Evolutionary conservation across 176 grass and related monocot species (phyloP), one percentile per base, ranked within the genome.

Genomic region (Carex cristatella): DNA sequence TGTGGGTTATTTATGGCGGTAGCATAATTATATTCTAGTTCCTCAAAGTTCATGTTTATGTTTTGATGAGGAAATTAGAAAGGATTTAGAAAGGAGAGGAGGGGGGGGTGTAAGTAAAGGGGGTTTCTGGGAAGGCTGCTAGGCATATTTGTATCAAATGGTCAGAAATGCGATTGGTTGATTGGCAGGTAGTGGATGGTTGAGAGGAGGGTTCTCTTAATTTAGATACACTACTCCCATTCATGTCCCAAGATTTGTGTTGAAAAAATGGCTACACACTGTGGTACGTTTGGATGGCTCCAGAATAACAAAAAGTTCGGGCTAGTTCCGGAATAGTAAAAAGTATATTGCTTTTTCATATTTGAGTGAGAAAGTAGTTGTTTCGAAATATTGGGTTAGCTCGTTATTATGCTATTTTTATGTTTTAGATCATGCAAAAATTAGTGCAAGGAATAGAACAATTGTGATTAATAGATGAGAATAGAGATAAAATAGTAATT

Each of bases 41-140:
- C 81, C 13, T 83, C 63, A 14, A 83, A 67, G 81, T 68, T 35
- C 81, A 83, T 83, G 23, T 54, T 83, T 81, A 44, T 44, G 16
- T 51, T 77, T 32, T 40, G 4, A 40, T 40, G 38, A 40, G 38
- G 38, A 40, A 40, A 40, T 40, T 65, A 48, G 60, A 63, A 16
- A 28, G 32, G 27, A 23, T 23, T 23, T 23, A 23, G 23, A 23
- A 23, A 23, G 7, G 38, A 0, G 38, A 0, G 44, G 44, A 1
- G 42, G 5, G 1, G 48, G 1, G 1, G 48, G 10, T 1, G 37
- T 2, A 7, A 57, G 58, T 35, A 42, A 65, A 83, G 63, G 46
- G 40, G 57, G 81, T 83, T 83, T 79, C 61, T 83, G 38, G 23
- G 15, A 69, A 67, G 42, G 79, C 37, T 69, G 46, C 81, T 55